Evolutionary conservation across 768 basidiomycete genomes (phyloP).

Genomic region (Rhizopogon rudus): DNA sequence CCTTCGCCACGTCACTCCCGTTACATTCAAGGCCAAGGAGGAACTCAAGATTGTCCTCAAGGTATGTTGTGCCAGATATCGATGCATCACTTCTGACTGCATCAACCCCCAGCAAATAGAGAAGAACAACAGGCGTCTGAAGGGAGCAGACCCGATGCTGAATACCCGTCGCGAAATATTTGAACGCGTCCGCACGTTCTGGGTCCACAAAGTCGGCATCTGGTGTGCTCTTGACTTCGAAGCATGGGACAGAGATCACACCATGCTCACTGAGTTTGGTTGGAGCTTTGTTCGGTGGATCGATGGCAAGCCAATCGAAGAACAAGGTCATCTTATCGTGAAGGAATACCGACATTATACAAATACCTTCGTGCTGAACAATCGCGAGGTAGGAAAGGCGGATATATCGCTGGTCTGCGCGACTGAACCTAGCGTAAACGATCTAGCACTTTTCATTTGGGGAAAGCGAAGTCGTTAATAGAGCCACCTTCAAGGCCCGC

Average conservation of each 20-base stretch:
- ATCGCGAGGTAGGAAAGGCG: conserved; percentile 46
- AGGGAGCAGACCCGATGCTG: conserved; percentile 54
- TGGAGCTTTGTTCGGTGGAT: conserved; percentile 61
- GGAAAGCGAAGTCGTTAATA: conserved; percentile 47
- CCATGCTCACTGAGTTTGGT: conserved; percentile 77
- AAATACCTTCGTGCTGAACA: conserved; percentile 64
- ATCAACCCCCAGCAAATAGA: conserved; percentile 51
- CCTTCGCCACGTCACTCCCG: conserved; percentile 53
- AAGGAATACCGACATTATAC: conserved; percentile 51
- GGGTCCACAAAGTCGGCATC: conserved; percentile 56
- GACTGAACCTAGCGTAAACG: neutral
- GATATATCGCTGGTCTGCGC: neutral
- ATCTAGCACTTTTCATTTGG: conserved; percentile 66
- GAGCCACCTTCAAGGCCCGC: conserved; percentile 43
- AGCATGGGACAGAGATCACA: conserved; percentile 76
- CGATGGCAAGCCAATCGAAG: conserved; percentile 40
- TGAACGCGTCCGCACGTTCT: conserved; percentile 62
- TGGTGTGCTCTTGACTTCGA: conserved; percentile 85
- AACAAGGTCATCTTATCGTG: conserved; percentile 59
- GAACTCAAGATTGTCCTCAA: conserved; percentile 57
- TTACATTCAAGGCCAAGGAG: conserved; percentile 48
- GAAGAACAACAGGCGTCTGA: conserved; percentile 76
- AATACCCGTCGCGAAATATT: conserved; percentile 56
- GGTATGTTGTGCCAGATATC: conserved; percentile 29
- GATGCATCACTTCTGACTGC: neutral